A percentile compares a stretch with the other conserved stretches of the same genome.
phyloP scores from a whole-genome alignment of 129 eudicot genomes.

The Helianthus tuberosus region DNA sequence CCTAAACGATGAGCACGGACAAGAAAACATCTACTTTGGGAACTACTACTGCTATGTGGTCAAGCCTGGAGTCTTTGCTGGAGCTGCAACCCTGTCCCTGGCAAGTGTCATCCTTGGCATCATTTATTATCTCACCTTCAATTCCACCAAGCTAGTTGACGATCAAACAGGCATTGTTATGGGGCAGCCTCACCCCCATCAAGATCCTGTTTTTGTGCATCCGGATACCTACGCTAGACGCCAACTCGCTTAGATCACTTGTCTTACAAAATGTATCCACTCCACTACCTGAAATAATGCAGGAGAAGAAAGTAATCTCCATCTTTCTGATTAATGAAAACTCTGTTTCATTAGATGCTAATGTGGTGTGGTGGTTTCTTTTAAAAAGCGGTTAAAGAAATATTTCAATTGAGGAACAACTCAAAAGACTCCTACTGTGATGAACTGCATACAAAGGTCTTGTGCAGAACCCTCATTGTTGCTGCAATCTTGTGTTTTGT shows the following conservation, averaged over 20 bases:
- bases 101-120: slow-evolving; percentile 49
- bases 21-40: slow-evolving; percentile 65
- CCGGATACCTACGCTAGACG: slow-evolving; percentile 83
- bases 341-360: too few relatives aligned
- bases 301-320: too few relatives aligned
- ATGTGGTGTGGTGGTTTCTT: too few relatives aligned
- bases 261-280: background rate
- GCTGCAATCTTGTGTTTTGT: too few relatives aligned
- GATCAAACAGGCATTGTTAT: slow-evolving; percentile 60
- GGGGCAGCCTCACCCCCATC: slow-evolving; percentile 63
- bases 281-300: too few relatives aligned
- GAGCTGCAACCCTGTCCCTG: slow-evolving; percentile 65
- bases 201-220: slow-evolving; percentile 79
- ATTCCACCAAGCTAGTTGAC: slow-evolving; percentile 42
- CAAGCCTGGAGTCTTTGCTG: slow-evolving; percentile 90
- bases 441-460: too few relatives aligned
- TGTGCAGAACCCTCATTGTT: too few relatives aligned
- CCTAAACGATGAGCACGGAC: slow-evolving; percentile 73
- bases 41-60: slow-evolving; percentile 78
- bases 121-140: slow-evolving; percentile 46
- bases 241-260: slow-evolving; percentile 35
- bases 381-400: too few relatives aligned
- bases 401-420: too few relatives aligned
- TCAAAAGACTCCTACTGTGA: too few relatives aligned
- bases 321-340: too few relatives aligned